Percentiles rank a stretch among this genome's conserved stretches.
Conservation (phyloP, 2,329 filamentous ascomycete species). For the Cladobotryum protrusum region DNA sequence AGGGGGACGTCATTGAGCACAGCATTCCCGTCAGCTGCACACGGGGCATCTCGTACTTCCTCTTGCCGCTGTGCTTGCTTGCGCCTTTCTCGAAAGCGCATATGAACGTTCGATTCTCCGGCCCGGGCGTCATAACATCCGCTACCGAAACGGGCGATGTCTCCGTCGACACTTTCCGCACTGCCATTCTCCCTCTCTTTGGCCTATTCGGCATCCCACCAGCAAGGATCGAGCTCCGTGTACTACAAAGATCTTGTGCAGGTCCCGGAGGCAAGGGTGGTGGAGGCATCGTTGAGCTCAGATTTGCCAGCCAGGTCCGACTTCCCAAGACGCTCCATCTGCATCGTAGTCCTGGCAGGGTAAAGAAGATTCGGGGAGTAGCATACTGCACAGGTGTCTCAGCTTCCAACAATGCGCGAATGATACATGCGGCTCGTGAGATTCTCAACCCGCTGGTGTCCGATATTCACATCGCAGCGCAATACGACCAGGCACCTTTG, state of each 20-base stretch:
- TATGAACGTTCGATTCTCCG: slow-evolving; percentile 84
- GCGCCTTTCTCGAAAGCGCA: slow-evolving; percentile 90
- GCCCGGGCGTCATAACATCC: slow-evolving; percentile 86
- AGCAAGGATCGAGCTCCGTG: slow-evolving; percentile 76
- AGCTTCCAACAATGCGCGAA: slow-evolving; percentile 85
- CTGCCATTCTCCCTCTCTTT: slow-evolving; percentile 84
- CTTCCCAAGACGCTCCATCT: slow-evolving; percentile 91
- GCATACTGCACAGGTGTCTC: slow-evolving; percentile 90
- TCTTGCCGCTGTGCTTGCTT: slow-evolving; percentile 81
- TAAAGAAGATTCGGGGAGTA: slow-evolving; percentile 86
- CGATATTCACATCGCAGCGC: slow-evolving; percentile 84
- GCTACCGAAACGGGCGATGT: slow-evolving; percentile 80
- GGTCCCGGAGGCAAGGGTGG: slow-evolving; percentile 71
- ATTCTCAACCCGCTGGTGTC: slow-evolving; percentile 79
- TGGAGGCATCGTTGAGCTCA: slow-evolving; percentile 85
- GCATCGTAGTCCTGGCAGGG: slow-evolving; percentile 70
- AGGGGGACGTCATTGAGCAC: slow-evolving; percentile 73
- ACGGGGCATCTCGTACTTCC: slow-evolving; percentile 83
- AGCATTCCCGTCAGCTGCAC: slow-evolving; percentile 69
- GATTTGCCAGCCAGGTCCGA: slow-evolving; percentile 89
- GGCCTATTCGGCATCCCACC: slow-evolving; percentile 78
- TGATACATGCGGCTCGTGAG: slow-evolving; percentile 86
- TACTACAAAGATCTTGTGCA: slow-evolving; percentile 73
- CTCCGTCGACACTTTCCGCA: slow-evolving; percentile 87
- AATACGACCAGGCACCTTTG: slow-evolving; percentile 63